Percentiles rank a stretch among this genome's conserved stretches.
phyloP scores from a whole-genome alignment of 495 filamentous ascomycete genomes.

The Tuber borchii region DNA sequence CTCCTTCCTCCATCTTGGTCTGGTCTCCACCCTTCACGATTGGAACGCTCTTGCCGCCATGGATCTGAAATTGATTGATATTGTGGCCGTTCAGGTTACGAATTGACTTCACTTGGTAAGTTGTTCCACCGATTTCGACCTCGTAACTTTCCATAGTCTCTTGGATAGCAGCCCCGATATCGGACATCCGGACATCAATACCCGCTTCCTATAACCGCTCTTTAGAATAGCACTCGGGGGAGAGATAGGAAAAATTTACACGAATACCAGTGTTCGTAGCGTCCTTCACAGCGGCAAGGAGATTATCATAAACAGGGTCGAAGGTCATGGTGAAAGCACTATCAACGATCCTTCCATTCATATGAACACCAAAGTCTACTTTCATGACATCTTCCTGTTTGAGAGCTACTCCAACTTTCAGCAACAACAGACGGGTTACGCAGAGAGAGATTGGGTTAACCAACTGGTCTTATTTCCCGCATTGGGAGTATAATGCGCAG shows the following conservation, averaged over 20 bases:
- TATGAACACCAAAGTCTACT: constrained; percentile 85
- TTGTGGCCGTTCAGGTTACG: constrained; percentile 85
- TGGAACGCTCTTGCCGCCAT: constrained; percentile 82
- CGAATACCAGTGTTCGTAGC: constrained; percentile 81
- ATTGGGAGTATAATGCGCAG: constrained; percentile 86
- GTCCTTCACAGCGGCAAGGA: constrained; percentile 73
- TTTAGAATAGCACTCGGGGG: constrained; percentile 18
- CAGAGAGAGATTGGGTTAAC: background rate
- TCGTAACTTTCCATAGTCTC: constrained; percentile 89
- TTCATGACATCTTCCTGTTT: constrained; percentile 84
- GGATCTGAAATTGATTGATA: constrained; percentile 78
- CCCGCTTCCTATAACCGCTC: constrained; percentile 53
- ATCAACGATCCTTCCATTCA: constrained; percentile 87
- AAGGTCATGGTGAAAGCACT: constrained; percentile 88
- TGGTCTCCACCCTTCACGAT: constrained; percentile 74
- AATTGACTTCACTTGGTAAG: constrained; percentile 75
- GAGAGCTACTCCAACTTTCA: constrained; percentile 47
- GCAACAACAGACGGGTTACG: background rate
- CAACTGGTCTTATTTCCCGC: constrained; percentile 69
- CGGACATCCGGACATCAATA: constrained; percentile 70
- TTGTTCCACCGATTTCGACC: constrained; percentile 67
- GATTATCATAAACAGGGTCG: constrained; percentile 75
- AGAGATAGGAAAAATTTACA: constrained; percentile 16
- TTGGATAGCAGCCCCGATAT: constrained; percentile 72
- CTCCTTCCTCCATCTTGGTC: constrained; percentile 92